Percentiles rank a stretch among this genome's conserved stretches.
Evolutionary conservation across 208 protist genomes (phyloP).

Genomic region (Trypanosoma platydactyli): DNA sequence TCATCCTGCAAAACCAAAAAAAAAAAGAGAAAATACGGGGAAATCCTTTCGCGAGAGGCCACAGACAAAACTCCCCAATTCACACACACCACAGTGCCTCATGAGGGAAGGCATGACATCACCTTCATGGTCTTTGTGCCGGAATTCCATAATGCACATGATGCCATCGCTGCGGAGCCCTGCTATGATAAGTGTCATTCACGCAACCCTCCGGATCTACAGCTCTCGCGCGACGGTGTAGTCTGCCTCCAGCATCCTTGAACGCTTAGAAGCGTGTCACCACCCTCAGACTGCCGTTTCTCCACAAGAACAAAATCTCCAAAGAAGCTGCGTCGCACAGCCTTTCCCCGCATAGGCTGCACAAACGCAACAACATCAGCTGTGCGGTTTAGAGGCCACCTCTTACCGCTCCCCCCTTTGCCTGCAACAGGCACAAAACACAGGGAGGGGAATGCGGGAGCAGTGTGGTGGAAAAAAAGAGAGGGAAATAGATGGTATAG

Average conservation of each 20-base stretch:
- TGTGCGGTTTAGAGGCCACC: conserved; percentile 14
- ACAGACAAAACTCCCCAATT: no score
- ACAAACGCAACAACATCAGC: not conserved
- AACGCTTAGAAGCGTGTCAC: conserved; percentile 13
- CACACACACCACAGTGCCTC: conserved; percentile 30
- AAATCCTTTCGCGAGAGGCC: no score
- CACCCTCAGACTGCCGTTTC: conserved; percentile 20
- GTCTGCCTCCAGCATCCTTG: not conserved
- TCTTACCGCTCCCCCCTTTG: not conserved
- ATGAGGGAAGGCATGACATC: conserved; percentile 28
- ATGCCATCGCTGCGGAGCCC: conserved; percentile 27
- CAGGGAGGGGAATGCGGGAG: not conserved
- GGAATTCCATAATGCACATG: conserved; percentile 27
- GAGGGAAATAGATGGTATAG: not conserved
- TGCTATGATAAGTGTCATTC: conserved; percentile 20
- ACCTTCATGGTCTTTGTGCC: conserved; percentile 24
- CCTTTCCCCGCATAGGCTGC: not conserved
- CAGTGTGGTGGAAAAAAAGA: no score
- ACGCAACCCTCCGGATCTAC: conserved; percentile 1
- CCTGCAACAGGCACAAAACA: not conserved
- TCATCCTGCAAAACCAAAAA: no score
- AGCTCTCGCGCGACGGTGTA: not conserved
- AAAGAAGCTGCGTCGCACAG: conserved; percentile 22
- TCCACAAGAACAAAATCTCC: conserved; percentile 30
- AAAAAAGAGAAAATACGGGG: no score